These are phyloP conservation scores for Tetratostichococcus sp. DNA, from an alignment of 139 green algal species.

Conservation along the genomic window DNA sequence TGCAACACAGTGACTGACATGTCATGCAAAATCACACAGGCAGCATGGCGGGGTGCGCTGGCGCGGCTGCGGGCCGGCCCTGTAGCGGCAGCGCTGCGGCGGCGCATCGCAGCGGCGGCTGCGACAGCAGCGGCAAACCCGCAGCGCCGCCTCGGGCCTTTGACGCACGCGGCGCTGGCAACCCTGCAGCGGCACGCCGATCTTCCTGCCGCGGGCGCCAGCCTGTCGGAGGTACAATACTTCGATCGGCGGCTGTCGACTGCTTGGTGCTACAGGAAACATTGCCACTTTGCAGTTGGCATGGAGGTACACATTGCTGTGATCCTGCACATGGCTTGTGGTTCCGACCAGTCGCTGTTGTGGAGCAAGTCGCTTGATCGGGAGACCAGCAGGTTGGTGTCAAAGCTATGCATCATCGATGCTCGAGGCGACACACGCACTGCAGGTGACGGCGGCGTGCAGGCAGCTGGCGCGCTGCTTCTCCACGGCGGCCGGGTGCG, in stretches of 20 bases:
- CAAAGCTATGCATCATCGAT: no score
- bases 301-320: no score
- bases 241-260: neutral
- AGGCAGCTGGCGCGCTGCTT: conserved; percentile 36
- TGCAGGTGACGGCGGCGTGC: conserved; percentile 36
- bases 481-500: neutral
- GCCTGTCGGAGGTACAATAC: conserved; percentile 12
- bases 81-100: neutral
- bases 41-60: conserved; percentile 44
- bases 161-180: neutral
- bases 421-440: neutral
- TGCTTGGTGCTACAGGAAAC: neutral
- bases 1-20: no score
- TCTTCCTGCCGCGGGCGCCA: neutral
- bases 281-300: no score
- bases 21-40: conserved; percentile 29
- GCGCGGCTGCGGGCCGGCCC: conserved; percentile 21
- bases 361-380: no score
- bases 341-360: no score
- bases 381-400: no score
- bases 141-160: neutral
- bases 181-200: neutral
- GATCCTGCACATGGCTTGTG: no score
- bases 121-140: neutral
- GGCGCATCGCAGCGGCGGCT: neutral